Conservation (phyloP, 2,329 filamentous ascomycete genomes). For the Diaporthe eres region DNA sequence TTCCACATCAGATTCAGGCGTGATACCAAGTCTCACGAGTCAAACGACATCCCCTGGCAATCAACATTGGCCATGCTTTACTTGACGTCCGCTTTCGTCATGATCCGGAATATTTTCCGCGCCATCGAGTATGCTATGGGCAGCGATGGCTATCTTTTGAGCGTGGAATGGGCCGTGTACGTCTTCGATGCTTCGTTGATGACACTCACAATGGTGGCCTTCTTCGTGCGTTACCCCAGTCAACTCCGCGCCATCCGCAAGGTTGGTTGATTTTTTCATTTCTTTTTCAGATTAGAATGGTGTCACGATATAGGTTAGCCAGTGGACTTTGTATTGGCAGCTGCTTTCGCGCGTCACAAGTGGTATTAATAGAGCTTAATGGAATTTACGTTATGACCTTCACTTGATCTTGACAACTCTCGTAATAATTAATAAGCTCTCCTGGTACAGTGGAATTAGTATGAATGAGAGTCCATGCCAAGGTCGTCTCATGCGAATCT, state of each 20-base stretch:
- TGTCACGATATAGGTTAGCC: background rate
- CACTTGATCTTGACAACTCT: background rate
- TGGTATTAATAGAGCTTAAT: background rate
- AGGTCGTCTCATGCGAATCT: no score
- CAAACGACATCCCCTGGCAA: background rate
- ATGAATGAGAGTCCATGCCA: background rate
- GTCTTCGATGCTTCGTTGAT: background rate
- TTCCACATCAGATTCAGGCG: conserved; percentile 59
- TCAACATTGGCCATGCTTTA: background rate
- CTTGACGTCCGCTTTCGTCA: background rate
- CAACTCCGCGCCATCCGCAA: background rate
- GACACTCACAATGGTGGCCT: background rate
- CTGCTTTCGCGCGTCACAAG: no score
- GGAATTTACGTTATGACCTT: background rate
- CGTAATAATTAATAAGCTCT: background rate
- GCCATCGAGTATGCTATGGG: background rate
- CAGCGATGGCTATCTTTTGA: background rate
- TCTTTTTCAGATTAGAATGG: background rate
- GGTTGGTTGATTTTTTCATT: background rate
- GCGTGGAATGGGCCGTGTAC: background rate
- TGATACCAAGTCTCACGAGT: background rate
- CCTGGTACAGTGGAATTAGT: background rate
- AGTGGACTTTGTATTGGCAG: no score
- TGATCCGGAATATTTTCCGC: background rate
- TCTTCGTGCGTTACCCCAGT: background rate